Evolutionary conservation across 2,329 filamentous ascomycete genomes (phyloP).

Genomic region (Alternaria incomplexa): DNA sequence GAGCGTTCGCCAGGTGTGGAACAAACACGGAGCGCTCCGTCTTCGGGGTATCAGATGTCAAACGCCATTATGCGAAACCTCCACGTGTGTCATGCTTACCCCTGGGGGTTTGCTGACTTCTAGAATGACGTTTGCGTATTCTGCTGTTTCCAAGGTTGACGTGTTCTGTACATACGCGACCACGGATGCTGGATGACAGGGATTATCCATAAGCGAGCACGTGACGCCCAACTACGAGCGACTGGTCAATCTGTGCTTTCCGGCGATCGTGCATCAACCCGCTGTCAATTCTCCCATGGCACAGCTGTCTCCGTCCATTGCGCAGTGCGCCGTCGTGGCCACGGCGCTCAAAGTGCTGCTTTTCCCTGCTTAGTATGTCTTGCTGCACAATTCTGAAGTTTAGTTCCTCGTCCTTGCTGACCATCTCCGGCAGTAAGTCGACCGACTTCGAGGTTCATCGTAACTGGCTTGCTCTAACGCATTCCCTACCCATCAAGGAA

Average conservation of each 20-base stretch:
- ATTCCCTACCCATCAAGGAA: conserved; percentile 82
- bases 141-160: conserved; percentile 6
- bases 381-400: conserved; percentile 5
- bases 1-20: neutral
- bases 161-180: conserved; percentile 1
- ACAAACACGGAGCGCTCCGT: conserved; percentile 3
- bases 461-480: conserved; percentile 96
- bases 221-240: conserved; percentile 22
- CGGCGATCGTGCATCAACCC: conserved; percentile 29
- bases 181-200: neutral
- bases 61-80: conserved; percentile 10
- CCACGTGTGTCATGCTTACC: neutral
- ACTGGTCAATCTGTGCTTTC: conserved; percentile 23
- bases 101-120: conserved; percentile 4
- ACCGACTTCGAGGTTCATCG: conserved; percentile 99
- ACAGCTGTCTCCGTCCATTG: conserved; percentile 83
- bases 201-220: conserved; percentile 15
- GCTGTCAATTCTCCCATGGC: conserved; percentile 63
- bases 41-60: conserved; percentile 8
- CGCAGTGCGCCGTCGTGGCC: conserved; percentile 84
- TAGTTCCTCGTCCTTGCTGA: conserved; percentile 25
- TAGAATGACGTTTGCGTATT: conserved; percentile 13
- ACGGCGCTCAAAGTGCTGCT: conserved; percentile 89
- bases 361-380: conserved; percentile 88
- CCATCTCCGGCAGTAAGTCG: conserved; percentile 73